These are phyloP conservation scores for Klebsormidium nitens DNA, from an alignment of 139 green algal genomes.

Conservation along the genomic window DNA sequence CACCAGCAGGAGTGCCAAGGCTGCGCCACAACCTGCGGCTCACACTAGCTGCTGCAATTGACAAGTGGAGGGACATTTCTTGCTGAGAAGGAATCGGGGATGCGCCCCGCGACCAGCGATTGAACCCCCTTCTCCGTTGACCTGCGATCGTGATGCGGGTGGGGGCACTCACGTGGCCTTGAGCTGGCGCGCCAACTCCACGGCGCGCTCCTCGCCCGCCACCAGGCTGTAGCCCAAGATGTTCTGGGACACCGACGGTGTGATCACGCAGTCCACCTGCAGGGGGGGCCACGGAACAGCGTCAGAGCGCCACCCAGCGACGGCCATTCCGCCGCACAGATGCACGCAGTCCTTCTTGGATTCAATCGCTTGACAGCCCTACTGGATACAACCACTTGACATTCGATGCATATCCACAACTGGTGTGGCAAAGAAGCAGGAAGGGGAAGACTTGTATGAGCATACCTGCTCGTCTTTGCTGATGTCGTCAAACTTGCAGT, in stretches of 20 bases:
- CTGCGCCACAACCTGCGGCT: conserved; percentile 2
- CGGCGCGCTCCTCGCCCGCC: conserved; percentile 23
- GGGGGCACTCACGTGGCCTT: conserved; percentile 12
- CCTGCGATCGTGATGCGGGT: background rate
- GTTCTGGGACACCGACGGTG: conserved; percentile 28
- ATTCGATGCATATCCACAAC: background rate
- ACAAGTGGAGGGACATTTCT: no score
- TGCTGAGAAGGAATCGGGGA: no score
- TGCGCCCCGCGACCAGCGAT: background rate
- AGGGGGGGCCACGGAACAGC: background rate
- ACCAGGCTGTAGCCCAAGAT: conserved; percentile 22
- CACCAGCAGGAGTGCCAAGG: background rate
- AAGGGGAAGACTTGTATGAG: no score
- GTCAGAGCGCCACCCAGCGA: background rate
- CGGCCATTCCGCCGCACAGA: background rate
- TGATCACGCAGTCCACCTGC: conserved; percentile 23
- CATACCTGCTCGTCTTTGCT: background rate
- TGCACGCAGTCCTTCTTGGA: background rate
- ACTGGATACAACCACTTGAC: background rate
- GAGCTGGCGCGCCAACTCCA: conserved; percentile 4
- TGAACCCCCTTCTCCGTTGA: background rate
- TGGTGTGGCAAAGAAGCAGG: no score
- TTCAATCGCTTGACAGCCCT: background rate
- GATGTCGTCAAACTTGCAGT: conserved; percentile 27
- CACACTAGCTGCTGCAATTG: background rate